Conservation (phyloP, 257 asterid species). For the Nicotiana paniculata region DNA sequence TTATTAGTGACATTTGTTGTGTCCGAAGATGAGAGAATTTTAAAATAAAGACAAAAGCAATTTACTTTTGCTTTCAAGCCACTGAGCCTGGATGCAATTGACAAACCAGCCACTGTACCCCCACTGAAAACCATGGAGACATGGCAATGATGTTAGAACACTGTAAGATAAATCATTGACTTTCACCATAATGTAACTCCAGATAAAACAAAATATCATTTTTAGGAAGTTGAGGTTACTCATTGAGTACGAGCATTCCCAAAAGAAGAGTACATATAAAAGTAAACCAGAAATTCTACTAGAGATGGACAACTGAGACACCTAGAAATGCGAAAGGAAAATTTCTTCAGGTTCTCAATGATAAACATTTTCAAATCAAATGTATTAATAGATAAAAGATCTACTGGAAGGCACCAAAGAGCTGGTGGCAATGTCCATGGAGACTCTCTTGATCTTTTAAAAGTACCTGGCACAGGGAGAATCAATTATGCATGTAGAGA, state of each 20-base stretch:
- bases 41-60: constrained; percentile 4
- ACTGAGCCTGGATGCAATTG: constrained; percentile 74
- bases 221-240: not conserved
- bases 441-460: not conserved
- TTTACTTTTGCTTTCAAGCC: constrained; percentile 64
- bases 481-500: not conserved
- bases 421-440: not conserved
- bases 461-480: not conserved
- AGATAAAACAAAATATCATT: not conserved
- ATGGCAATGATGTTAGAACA: not conserved
- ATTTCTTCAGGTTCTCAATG: not conserved
- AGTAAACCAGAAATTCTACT: not conserved
- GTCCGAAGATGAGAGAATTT: not conserved
- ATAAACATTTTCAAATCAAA: not conserved
- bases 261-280: not conserved
- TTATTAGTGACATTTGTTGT: not conserved
- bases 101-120: constrained; percentile 89
- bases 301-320: not conserved
- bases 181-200: not conserved
- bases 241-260: not conserved
- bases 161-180: not conserved
- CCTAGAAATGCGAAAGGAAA: not conserved
- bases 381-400: not conserved
- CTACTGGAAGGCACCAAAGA: not conserved
- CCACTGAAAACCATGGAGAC: constrained; percentile 55